Evolutionary conservation across 2,329 filamentous ascomycete species (phyloP), one percentile per base, ranked within the genome.

Genomic region (Xylariaceae sp.): DNA sequence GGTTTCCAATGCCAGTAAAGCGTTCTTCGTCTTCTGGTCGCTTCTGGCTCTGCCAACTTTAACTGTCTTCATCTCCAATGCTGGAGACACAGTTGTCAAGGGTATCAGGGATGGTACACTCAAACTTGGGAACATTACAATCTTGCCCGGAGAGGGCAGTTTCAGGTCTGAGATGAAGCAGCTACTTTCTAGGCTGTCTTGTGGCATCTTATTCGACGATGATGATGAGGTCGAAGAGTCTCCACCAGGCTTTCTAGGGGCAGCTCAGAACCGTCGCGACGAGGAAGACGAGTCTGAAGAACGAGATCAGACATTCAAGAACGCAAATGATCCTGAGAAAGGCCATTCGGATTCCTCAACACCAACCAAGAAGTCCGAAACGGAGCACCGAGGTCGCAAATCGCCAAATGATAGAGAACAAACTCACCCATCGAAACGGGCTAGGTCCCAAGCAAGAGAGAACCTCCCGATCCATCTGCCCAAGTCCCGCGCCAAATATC

Each of bases 1-100:
- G 0, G 70, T 81, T n/a, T 87, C 83, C 2, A 90, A 89, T 49
- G 76, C 82, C 0, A 88, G 87, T 1, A 83, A 87, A 41, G 80
- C 87, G 0, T 95, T 95, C 61, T 96, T 95, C 55, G 87, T 96
- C n/a, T 83, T 95, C 42, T 96, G 90, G 90, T 87, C 83, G 12
- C 63, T 96, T 1, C 74, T 95, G 19, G 89, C 89, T 0, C 73
- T 95, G 3, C 90, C 90, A 0, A 90, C 87, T 2, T 90, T 90
- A 76, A 95, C 90, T 0, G 83, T 95, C 15, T 74, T 96, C 11
- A 86, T 94, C 48, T 85, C 81, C 9, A 86, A 90, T 51, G 85
- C 93, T 44, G 87, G 86, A 18, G 85, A 94, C 55, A 96, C 90
- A 0, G 76, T 95, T 16, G 83, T 95, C 34, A 80, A 78, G 52